phyloP scores from a whole-genome alignment of 805 yeast species.

The Phaffomyces thermotolerans region DNA sequence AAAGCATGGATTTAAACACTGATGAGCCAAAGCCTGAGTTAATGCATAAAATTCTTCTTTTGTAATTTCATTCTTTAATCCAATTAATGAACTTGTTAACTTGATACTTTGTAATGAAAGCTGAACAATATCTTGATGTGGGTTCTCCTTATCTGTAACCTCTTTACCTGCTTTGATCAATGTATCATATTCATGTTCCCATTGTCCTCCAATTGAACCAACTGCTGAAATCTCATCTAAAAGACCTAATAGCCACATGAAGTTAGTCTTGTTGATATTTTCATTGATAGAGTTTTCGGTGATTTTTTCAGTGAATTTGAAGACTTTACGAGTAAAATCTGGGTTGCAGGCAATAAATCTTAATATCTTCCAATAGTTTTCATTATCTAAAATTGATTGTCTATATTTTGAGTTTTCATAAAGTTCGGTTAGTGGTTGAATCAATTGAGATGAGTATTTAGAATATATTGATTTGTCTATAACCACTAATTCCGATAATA shows the following conservation, averaged over 20 bases:
- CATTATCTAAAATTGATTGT: constrained; percentile 39
- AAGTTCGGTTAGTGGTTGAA: constrained; percentile 12
- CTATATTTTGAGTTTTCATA: background rate
- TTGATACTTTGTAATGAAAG: constrained; percentile 55
- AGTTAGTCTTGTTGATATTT: constrained; percentile 39
- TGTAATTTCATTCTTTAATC: constrained; percentile 25
- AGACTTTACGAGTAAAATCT: constrained; percentile 36
- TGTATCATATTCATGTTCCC: constrained; percentile 57
- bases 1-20: constrained; percentile 82
- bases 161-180: constrained; percentile 37
- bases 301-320: constrained; percentile 39
- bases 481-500: constrained; percentile 8
- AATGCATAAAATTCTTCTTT: constrained; percentile 44
- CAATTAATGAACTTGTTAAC: constrained; percentile 47
- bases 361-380: constrained; percentile 48
- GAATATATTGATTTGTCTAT: constrained; percentile 15
- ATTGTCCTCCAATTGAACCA: constrained; percentile 72
- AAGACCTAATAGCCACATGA: constrained; percentile 59
- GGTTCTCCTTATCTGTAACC: constrained; percentile 35
- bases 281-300: constrained; percentile 16
- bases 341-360: constrained; percentile 41
- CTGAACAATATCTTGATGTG: constrained; percentile 47
- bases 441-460: constrained; percentile 12
- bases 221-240: constrained; percentile 75
- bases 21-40: constrained; percentile 79